Evolutionary conservation across 2,329 filamentous ascomycete species (phyloP).

Genomic region (Mollisia scopiformis): DNA sequence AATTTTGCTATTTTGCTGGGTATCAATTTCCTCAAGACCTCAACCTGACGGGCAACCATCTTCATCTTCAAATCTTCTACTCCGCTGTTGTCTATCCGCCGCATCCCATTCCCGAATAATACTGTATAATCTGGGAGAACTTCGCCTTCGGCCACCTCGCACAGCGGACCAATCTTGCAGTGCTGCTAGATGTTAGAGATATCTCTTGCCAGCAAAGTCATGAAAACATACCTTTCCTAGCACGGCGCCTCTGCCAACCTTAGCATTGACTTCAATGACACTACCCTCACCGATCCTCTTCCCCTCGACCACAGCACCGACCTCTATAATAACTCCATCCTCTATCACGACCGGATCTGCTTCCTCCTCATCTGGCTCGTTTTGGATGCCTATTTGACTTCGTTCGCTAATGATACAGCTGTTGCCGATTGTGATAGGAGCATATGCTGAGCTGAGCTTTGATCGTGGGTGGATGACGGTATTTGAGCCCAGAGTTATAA

Average conservation of each 20-base stretch:
- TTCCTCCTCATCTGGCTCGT: constrained; percentile 28
- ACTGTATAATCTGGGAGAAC: constrained; percentile 69
- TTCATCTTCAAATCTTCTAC: constrained; percentile 65
- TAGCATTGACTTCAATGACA: constrained; percentile 62
- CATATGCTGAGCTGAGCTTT: constrained; percentile 75
- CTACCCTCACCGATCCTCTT: constrained; percentile 53
- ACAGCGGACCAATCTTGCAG: constrained; percentile 71
- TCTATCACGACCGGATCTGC: constrained; percentile 50
- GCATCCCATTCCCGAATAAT: constrained; percentile 66
- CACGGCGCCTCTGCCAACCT: constrained; percentile 60
- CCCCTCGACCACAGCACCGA: constrained; percentile 61
- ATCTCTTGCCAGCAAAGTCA: background rate
- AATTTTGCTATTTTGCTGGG: constrained; percentile 53
- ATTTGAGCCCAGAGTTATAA: constrained; percentile 77
- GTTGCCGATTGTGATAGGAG: constrained; percentile 79
- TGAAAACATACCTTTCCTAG: constrained; percentile 59
- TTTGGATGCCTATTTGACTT: constrained; percentile 55
- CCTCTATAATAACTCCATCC: constrained; percentile 65
- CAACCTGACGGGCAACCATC: constrained; percentile 68
- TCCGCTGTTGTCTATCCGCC: constrained; percentile 61
- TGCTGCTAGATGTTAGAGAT: constrained; percentile 49
- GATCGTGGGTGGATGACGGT: constrained; percentile 86
- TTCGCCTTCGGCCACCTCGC: constrained; percentile 59
- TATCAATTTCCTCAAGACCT: constrained; percentile 68
- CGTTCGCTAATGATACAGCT: constrained; percentile 82